Base-by-base conservation (phyloP, 2,329 filamentous ascomycete genomes). In the Fusarium marasasianum region DNA sequence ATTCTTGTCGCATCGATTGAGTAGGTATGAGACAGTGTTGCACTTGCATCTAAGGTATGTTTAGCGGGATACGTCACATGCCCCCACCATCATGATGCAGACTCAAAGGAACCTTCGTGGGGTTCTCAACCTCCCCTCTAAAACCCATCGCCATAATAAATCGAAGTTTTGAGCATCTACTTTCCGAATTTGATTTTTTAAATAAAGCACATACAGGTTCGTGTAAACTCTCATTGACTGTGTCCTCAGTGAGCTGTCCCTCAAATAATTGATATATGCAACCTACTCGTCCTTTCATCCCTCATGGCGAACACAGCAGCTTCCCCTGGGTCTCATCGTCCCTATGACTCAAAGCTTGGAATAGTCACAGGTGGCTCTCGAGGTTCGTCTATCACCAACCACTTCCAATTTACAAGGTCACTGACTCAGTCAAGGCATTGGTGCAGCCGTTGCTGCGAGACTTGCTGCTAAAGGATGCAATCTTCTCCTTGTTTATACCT, bases 391-490 rank as follows among this genome's bases (percentile, higher is more conserved):
- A 38, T 29, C 9, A 35, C 10, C 13, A 26, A 18, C 22, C 24
- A 15, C n/a, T n/a, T 31, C n/a, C 11, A 44, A 38, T 50, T n/a
- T 44, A 18, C 29, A 37, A 38, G 10, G 26, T 31, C 17, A 43
- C 56, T 76, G 50, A 74, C 58, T 44, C 37, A 40, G 53, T 54
- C 29, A 66, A 89, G 90, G 90, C 66, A 91, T 92, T 65, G 90
- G 90, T 35, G 88, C 88, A 26, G 88, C 88, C 33, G 88, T 90
- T 54, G 88, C 86, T 60, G 84, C 84, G 50, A 87, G 89, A 63
- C 85, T 92, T 17, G 90, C 90, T 38, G 84, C 84, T 78, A 91
- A 91, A 82, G 90, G 90, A 59, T 86, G 86, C 80, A 87, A 87
- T 63, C 81, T 92, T 22, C 82, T 91, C 51, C 82, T 91, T 67